These are phyloP conservation scores for Russula sp. DNA, from an alignment of 768 basidiomycete genomes.

Conservation along the genomic window DNA sequence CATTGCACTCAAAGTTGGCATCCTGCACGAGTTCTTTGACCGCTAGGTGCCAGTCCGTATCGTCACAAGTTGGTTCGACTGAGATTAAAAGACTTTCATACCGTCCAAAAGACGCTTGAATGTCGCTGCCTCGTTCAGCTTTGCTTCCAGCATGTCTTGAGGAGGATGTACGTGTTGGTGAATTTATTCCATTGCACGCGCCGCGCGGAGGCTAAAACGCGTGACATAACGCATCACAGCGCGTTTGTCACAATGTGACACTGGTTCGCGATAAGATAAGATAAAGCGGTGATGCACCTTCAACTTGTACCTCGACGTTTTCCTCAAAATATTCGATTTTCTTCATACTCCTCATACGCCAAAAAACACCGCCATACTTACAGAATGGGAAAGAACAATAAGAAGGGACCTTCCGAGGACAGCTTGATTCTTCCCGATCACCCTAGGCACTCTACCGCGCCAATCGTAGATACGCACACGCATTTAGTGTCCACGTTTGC, in stretches of 20 bases:
- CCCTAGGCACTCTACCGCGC: conserved; percentile 26
- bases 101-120: conserved; percentile 94
- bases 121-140: conserved; percentile 78
- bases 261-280: not conserved
- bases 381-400: conserved; percentile 30
- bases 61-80: conserved; percentile 13
- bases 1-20: conserved; percentile 96
- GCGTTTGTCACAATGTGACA: conserved; percentile 17
- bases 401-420: conserved; percentile 25
- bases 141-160: conserved; percentile 80
- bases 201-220: conserved; percentile 29
- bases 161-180: not conserved
- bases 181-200: not conserved
- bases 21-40: conserved; percentile 98
- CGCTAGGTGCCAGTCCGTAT: conserved; percentile 46
- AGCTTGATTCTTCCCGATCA: conserved; percentile 24
- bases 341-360: not conserved
- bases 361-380: not conserved
- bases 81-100: conserved; percentile 40
- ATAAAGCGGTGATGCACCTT: not conserved
- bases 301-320: not conserved
- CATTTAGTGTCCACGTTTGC: conserved; percentile 76
- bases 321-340: not conserved
- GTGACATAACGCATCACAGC: conserved; percentile 28
- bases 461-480: conserved; percentile 81